Conservation (phyloP, 164 flowering plant genomes). For the Cinnamomum micranthum region DNA sequence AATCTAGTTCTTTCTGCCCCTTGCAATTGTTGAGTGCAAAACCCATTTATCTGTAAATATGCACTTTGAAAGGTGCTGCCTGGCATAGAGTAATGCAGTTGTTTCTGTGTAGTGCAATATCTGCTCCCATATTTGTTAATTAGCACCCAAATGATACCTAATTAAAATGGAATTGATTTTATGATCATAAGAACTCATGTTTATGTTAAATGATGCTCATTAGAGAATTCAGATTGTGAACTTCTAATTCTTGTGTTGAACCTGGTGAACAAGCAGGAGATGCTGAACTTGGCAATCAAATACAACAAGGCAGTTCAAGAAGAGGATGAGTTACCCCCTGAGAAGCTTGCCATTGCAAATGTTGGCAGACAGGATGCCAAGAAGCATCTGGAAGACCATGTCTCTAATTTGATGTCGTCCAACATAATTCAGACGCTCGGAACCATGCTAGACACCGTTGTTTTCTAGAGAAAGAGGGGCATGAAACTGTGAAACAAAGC, state of each 20-base stretch:
- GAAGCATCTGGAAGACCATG: constrained; percentile 35
- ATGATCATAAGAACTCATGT: too few species aligned
- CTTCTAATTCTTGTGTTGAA: not conserved
- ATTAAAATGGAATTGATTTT: too few species aligned
- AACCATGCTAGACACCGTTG: constrained; percentile 92
- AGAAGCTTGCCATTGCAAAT: constrained; percentile 88
- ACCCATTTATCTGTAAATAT: too few species aligned
- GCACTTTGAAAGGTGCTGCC: too few species aligned
- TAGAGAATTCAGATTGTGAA: not conserved
- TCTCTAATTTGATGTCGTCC: constrained; percentile 72
- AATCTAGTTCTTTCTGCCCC: too few species aligned
- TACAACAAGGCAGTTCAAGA: constrained; percentile 75
- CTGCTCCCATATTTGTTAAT: too few species aligned
- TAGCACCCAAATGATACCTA: too few species aligned
- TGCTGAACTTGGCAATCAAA: constrained; percentile 73
- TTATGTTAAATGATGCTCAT: not conserved
- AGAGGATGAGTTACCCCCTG: constrained; percentile 65
- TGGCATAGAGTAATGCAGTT: too few species aligned
- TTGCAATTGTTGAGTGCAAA: too few species aligned
- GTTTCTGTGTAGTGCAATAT: too few species aligned
- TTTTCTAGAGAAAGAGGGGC: constrained; percentile 37
- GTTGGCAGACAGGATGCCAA: constrained; percentile 87
- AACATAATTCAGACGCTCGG: constrained; percentile 86
- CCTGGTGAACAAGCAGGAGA: constrained; percentile 52
- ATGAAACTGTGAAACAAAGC: not conserved